These are phyloP conservation scores for Trichopus zeylanicus DNA, from an alignment of 116 monocot species.

Conservation along the genomic window DNA sequence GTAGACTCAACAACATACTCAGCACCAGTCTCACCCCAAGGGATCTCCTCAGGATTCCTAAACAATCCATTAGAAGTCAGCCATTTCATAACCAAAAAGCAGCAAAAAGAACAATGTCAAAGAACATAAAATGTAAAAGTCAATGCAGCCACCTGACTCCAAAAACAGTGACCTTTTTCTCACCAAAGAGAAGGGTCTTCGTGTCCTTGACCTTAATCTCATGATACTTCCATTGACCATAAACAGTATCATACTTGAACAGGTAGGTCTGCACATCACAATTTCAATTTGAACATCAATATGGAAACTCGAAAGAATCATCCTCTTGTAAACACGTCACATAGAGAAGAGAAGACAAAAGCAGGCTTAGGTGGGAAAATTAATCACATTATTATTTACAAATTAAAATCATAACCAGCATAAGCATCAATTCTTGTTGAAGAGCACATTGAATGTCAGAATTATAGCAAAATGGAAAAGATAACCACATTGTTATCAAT, in stretches of 20 bases:
- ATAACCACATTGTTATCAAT: no score
- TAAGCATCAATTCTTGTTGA: no score
- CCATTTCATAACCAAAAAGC: not conserved
- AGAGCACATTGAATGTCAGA: no score
- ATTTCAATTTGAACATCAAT: no score
- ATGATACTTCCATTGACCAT: conserved; percentile 68
- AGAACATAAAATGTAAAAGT: not conserved
- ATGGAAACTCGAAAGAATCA: no score
- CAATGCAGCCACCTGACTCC: conserved; percentile 39
- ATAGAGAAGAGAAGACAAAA: no score
- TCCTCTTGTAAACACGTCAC: no score
- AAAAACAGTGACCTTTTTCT: conserved; percentile 52
- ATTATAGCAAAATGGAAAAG: no score
- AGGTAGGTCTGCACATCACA: conserved; percentile 75
- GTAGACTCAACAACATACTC: conserved; percentile 81
- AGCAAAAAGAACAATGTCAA: not conserved
- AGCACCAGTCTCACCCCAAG: conserved; percentile 74
- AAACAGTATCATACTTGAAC: conserved; percentile 80
- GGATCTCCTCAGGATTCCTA: conserved; percentile 90
- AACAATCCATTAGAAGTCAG: not conserved
- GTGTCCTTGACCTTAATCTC: conserved; percentile 64
- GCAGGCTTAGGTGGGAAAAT: no score
- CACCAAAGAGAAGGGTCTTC: conserved; percentile 71
- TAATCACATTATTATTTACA: no score
- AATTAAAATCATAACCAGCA: no score